Conservation (phyloP, 2,329 filamentous ascomycete species). For the Penicillium carneum region DNA sequence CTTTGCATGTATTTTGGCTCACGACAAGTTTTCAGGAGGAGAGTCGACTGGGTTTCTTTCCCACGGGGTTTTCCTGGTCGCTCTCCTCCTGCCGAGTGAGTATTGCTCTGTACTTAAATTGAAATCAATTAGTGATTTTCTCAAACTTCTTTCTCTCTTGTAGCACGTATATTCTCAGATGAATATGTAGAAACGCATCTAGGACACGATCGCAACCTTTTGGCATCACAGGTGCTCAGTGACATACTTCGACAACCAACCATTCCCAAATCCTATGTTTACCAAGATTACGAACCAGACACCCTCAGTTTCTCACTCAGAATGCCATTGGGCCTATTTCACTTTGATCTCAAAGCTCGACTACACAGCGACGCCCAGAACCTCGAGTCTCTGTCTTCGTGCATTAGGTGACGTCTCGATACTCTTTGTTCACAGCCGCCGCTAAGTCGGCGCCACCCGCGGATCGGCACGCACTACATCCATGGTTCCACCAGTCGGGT, state of each 20-base stretch:
- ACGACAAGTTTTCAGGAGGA: slow-evolving; percentile 2
- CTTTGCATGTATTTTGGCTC: background rate
- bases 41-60: slow-evolving; percentile 5
- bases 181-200: background rate
- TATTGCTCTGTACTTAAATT: background rate
- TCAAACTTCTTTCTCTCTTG: background rate
- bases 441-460: slow-evolving; percentile 10
- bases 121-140: slow-evolving; percentile 3
- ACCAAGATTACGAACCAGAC: too few relatives aligned
- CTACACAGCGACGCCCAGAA: background rate
- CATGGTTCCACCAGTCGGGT: slow-evolving; percentile 7
- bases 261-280: background rate
- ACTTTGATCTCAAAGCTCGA: background rate
- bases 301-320: background rate
- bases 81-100: slow-evolving; percentile 2
- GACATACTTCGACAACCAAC: background rate
- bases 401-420: slow-evolving; percentile 21
- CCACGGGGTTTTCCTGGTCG: slow-evolving; percentile 5
- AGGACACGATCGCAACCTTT: background rate
- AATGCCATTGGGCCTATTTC: background rate
- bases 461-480: slow-evolving; percentile 3
- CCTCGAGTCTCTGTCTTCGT: slow-evolving; percentile 3
- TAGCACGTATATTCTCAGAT: background rate
- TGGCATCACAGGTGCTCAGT: background rate
- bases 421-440: slow-evolving; percentile 12